Evolutionary conservation across 768 basidiomycete species (phyloP), one percentile per base, ranked within the genome.

Genomic region (Butyriboletus loyo): DNA sequence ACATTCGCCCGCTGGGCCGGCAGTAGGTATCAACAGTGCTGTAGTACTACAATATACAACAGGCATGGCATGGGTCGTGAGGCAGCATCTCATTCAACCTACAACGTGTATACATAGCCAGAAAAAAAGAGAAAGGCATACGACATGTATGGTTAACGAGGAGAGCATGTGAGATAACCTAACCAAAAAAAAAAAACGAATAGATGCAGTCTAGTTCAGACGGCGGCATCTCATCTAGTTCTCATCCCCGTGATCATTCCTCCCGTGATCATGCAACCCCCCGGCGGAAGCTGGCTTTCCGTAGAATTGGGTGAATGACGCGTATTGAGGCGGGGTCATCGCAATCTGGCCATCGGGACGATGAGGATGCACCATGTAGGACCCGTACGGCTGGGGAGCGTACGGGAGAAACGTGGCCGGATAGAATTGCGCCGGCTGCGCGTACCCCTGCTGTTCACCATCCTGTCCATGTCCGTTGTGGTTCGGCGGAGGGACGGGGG

Each of bases 361-460:
- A 64, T 65, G 70, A 50, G 72, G 72, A 45, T 72, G 70, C 55
- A 80, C 68, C 67, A 80, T 71, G 65, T 79, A 81, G 27, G 74
- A 75, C n/a, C 70, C 64, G 62, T 78, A 81, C 50, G 74, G 73
- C 66, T 77, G 73, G 22, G 77, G 67, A 56, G 76, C 75, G 44
- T 76, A 73, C 41, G 75, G 68, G 50, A 81, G 67, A 60, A 78
- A 77, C 53, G 77, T 71, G 52, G 76, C 73, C 40, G 76, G 73
- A 59, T 77, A 79, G 66, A 75, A 79, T 57, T 75, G 73, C 40
- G 74, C 63, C 49, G 72, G 64, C 55, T 75, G 67, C 54, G 74
- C 73, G 37, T 69, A 71, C 52, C 64, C 69, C 66, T 66, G 69
- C 49, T 70, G 72, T 58, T 72, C 72, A 55, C 74, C 74, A 28